Base-by-base conservation (phyloP, 306 rosid genomes). In the Inga laurina region DNA sequence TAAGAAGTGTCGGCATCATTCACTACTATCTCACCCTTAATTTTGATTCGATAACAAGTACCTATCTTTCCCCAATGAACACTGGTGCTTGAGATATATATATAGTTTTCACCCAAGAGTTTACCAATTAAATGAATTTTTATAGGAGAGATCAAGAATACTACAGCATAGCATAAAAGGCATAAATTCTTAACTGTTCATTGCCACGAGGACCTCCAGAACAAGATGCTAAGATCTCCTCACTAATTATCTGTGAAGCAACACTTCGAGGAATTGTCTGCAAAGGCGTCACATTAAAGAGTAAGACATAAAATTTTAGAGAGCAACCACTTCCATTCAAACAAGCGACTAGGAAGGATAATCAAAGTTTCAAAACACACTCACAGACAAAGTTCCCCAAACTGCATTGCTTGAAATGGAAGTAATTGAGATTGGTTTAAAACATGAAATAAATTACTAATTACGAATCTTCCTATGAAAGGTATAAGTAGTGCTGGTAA, bases 161-260 rank as follows among this genome's bases (percentile, higher is more conserved):
- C 80, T 22, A 64, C 37, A 67, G 15, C 67, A 79, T n/a, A 73
- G 46, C 12, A 80, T 61, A 12, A 73, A 43, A 66, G 66, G 27
- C 48, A 48, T 32, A 71, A 52, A 86, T 44, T 18, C 88, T 82
- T 86, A 87, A 93, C 97, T 96, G 93, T 92, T 96, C 90, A 89
- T 92, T 92, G 80, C 98, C 96, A 69, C 94, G 98, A 16, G 98
- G 98, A 9, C 96, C 96, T 0, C 90, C 80, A 74, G 92, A 81
- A 87, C 97, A 96, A 37, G 93, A 91, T 77, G 97, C 90, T 75
- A 96, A 85, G 73, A 91, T 81, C 88, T 92, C 99, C 83, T 91
- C 93, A 27, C 90, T 85, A 75, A 94, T 84, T 70, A 93, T 91
- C 72, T 87, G 89, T 61, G 98, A 87, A 72, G 93, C 87, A 78